These are phyloP conservation scores for Goffeauzyma gilvescens DNA, from an alignment of 768 basidiomycete species.

Conservation along the genomic window DNA sequence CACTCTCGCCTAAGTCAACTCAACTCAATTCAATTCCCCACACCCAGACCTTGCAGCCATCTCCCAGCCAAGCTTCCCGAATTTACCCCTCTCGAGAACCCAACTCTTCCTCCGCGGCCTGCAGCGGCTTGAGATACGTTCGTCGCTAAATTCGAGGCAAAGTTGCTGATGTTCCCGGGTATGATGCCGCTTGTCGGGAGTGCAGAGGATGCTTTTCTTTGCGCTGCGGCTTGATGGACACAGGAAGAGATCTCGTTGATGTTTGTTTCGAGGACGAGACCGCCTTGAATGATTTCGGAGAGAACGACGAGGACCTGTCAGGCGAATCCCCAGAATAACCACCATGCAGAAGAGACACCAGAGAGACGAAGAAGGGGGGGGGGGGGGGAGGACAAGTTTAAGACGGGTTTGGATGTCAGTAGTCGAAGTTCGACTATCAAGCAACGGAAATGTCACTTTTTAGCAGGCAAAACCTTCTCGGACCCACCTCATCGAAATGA, in stretches of 20 bases:
- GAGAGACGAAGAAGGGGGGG: not conserved
- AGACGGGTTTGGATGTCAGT: no score
- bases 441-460: not conserved
- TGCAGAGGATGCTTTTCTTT: slow-evolving; percentile 9
- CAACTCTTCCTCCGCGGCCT: slow-evolving; percentile 6
- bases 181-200: slow-evolving; percentile 23
- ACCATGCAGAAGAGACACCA: no score
- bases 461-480: no score
- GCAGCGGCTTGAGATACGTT: not conserved
- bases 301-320: slow-evolving; percentile 82
- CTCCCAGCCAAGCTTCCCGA: slow-evolving; percentile 6
- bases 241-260: slow-evolving; percentile 29
- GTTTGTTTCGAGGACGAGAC: slow-evolving; percentile 76
- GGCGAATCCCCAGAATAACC: not conserved
- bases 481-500: slow-evolving; percentile 81
- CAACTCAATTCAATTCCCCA: no score
- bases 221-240: slow-evolving; percentile 14
- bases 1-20: no score
- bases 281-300: slow-evolving; percentile 90
- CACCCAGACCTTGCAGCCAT: slow-evolving; percentile 8
- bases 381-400: not conserved
- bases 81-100: slow-evolving; percentile 5
- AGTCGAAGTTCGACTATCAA: not conserved
- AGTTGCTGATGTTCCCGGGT: slow-evolving; percentile 16
- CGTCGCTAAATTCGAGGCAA: not conserved